Conservation (phyloP, 2,329 filamentous ascomycete species). For the Alternaria sp. region DNA sequence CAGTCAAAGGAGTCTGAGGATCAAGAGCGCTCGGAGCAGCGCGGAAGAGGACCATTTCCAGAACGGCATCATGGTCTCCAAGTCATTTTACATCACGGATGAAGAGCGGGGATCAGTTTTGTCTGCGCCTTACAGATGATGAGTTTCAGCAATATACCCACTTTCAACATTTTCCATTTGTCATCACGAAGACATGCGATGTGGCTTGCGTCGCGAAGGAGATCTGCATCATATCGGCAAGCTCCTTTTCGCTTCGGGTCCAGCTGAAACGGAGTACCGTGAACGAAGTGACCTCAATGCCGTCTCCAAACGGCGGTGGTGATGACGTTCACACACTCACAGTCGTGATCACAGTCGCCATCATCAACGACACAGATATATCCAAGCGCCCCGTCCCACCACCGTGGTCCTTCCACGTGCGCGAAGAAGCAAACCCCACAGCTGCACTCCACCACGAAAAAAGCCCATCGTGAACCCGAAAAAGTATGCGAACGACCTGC, state of each 20-base stretch:
- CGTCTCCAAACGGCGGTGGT: not conserved
- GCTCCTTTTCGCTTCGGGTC: not conserved
- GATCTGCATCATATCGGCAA: too few relatives aligned
- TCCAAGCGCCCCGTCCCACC: not conserved
- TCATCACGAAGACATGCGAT: not conserved
- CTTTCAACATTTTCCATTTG: not conserved
- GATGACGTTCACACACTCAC: not conserved
- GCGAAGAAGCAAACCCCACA: not conserved
- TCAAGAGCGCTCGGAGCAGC: slow-evolving; percentile 23
- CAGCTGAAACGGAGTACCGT: not conserved
- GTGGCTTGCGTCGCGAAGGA: not conserved
- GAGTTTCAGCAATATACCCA: not conserved
- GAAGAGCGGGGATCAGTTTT: slow-evolving; percentile 24
- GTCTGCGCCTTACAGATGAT: slow-evolving; percentile 9
- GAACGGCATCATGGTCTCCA: slow-evolving; percentile 36
- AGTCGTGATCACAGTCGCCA: not conserved
- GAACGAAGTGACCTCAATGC: not conserved
- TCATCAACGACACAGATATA: not conserved
- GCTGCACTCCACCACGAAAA: not conserved
- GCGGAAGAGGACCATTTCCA: slow-evolving; percentile 29
- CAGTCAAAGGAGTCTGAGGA: slow-evolving; percentile 32
- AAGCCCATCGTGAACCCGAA: not conserved
- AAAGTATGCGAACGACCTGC: not conserved
- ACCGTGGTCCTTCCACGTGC: not conserved
- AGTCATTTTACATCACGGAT: slow-evolving; percentile 39